A percentile compares a stretch with the other conserved stretches of the same genome.
These are phyloP conservation scores for Geoglossum glabrum DNA, from an alignment of 495 filamentous ascomycete species.

Conservation along the genomic window DNA sequence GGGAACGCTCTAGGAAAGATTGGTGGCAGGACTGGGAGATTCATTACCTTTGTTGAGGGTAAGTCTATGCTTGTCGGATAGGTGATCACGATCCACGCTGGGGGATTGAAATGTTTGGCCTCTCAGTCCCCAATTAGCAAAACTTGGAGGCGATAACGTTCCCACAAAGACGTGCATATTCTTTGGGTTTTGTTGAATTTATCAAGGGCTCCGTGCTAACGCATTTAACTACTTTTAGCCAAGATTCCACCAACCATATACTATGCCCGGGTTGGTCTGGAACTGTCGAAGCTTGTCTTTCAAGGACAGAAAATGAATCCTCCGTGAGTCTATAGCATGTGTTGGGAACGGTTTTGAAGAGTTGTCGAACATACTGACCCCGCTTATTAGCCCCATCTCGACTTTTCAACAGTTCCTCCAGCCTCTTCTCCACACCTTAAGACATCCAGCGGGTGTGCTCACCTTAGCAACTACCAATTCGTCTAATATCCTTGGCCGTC, in stretches of 20 bases:
- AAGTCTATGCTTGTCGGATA: conserved; percentile 23
- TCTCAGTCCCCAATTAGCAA: neutral
- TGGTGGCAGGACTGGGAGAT: conserved; percentile 65
- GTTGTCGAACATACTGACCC: neutral
- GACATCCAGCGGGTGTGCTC: conserved; percentile 37
- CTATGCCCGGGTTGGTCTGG: conserved; percentile 74
- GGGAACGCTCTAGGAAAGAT: conserved; percentile 48
- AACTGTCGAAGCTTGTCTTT: conserved; percentile 74
- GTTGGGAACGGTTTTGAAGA: neutral
- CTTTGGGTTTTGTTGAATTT: neutral
- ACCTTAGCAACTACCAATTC: conserved; percentile 25
- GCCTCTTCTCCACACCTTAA: conserved; percentile 40
- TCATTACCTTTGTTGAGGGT: conserved; percentile 75
- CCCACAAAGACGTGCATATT: neutral
- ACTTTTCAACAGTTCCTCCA: conserved; percentile 81
- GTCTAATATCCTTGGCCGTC: conserved; percentile 32
- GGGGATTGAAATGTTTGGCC: neutral
- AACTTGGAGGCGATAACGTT: neutral
- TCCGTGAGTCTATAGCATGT: conserved; percentile 44
- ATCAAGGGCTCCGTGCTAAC: neutral
- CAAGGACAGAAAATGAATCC: conserved; percentile 77
- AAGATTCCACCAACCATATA: conserved; percentile 71
- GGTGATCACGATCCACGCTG: too few species aligned
- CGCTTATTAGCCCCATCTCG: conserved; percentile 36
- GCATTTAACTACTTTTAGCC: conserved; percentile 28